Base-by-base conservation (phyloP, 2,329 filamentous ascomycete genomes). In the Xylaria multiplex region DNA sequence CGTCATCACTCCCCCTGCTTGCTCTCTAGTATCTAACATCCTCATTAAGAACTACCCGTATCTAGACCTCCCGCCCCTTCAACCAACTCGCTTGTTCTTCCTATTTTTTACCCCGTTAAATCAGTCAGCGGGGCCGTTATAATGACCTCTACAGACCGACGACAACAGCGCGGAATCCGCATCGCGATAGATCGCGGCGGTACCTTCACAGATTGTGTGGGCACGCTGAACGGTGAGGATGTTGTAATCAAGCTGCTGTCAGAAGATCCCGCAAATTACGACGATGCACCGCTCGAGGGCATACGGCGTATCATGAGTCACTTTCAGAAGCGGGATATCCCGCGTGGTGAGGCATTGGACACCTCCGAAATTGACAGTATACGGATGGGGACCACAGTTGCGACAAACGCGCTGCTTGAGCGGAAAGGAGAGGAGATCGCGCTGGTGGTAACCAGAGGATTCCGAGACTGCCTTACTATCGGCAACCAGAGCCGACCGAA, bases 321-420 rank as follows among this genome's bases (percentile, higher is more conserved):
- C 72, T 96, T 96, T 78, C 88, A 89, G 2, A 85, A 86, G 60
- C 85, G 86, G 64, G 90, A 95, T 4, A 93, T 96, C 50, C 92
- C 92, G 3, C 89, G 93, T 54, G 93, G 93, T 30, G 84, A 93
- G 76, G 83, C 91, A 0, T 82, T 97, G 8, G 93, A 97, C 77
- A 97, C 93, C 0, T 87, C 89, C 19, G 81, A 89, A 74, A 96
- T 97, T 72, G 92, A 96, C 72, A 93, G 91, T 62, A 97, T 97
- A 77, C 90, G 94, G 54, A 97, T 97, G 94, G 94, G 94, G 50
- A 97, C 94, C 1, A 97, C 94, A 0, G 93, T 97, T 13, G 94
- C 94, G 9, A 97, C 94, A 0, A 97, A 97, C 78, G 94, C 94
- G 0, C 80, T 97, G 62, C 84, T 97, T 2, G 94, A 97, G 79